Evolutionary conservation across 306 rosid species (phyloP).

Genomic region (Lablab purpureus): DNA sequence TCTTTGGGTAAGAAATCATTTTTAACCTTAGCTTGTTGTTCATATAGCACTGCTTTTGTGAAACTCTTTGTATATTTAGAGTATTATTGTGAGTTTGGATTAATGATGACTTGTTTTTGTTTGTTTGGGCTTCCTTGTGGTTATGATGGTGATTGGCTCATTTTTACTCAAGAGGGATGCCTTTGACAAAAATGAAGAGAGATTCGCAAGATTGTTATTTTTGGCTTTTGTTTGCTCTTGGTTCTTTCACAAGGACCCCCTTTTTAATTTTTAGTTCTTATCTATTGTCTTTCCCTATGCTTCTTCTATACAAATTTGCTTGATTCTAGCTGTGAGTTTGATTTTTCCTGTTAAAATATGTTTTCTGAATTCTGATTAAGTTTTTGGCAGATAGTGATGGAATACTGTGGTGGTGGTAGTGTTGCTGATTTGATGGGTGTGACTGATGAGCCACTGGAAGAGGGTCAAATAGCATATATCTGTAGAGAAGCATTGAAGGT

Average conservation of each 20-base stretch:
- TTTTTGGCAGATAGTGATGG: conserved; percentile 97
- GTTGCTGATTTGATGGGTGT: conserved; percentile 91
- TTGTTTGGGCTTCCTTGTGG: conserved; percentile 20
- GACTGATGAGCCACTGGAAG: conserved; percentile 89
- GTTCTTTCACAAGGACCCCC: not conserved
- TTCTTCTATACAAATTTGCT: not conserved
- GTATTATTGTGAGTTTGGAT: conserved; percentile 14
- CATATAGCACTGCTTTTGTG: conserved; percentile 20
- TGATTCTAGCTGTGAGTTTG: conserved; percentile 13
- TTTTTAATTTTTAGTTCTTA: not conserved
- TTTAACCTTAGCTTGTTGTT: conserved; percentile 17
- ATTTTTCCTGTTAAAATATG: conserved; percentile 36
- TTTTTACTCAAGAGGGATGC: conserved; percentile 19
- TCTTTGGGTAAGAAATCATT: conserved; percentile 81
- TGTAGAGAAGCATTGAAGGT: conserved; percentile 98
- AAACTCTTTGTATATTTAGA: conserved; percentile 20
- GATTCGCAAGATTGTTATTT: not conserved
- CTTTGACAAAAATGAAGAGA: conserved; percentile 7
- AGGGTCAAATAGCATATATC: conserved; percentile 91
- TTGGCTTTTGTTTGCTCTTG: conserved; percentile 34
- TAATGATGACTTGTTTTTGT: not conserved
- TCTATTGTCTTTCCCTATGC: not conserved
- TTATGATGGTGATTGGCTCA: conserved; percentile 23
- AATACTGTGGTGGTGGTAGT: conserved; percentile 99
- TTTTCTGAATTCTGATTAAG: conserved; percentile 53